Evolutionary conservation across 2,329 filamentous ascomycete species (phyloP), one percentile per base, ranked within the genome.

Genomic region (Byssochlamys sp.): DNA sequence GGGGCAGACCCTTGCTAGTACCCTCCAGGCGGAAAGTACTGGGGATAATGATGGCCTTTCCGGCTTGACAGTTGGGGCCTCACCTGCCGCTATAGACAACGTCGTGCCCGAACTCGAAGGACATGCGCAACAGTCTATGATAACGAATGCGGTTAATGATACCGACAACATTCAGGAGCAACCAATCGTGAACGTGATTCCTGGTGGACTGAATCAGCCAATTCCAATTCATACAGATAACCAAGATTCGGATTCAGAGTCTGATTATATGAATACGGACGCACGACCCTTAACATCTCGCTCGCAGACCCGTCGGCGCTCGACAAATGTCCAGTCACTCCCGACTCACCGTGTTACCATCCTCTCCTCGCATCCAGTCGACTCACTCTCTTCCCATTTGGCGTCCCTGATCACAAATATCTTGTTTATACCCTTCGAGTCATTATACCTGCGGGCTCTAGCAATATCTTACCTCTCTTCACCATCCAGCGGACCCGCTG

Each of bases 331-430:
- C 48, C 54, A 57, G 14, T 55, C 58, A 14, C 53, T 63, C 29
- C 59, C 61, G 9, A 63, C 69, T 25, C 73, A 75, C 60, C 69
- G 73, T 52, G 69, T 77, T 14, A 77, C 74, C 3, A 71, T 76
- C 14, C 71, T 77, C 27, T 76, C 74, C 3, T 71, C 70, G 7
- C 71, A 74, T 33, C 72, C 74, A 4, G 70, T 72, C 10, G 74
- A 77, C 61, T 72, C 73, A 6, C 67, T 77, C 27, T 69, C 75
- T 24, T 75, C 72, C 4, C 73, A 76, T 53, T 63, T 76, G 26
- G 69, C 75, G 6, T 67, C 69, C 4, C 60, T 75, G 35, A 62
- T 74, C 39, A 73, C 70, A 7, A 68, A 63, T 11, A 62, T 71
- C n/a, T 60, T 76, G 7, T 71, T 76, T 51, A 67, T 73, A 6